These are phyloP conservation scores for Staphylotrichum longicolle DNA, from an alignment of 495 filamentous ascomycete genomes.

Conservation along the genomic window DNA sequence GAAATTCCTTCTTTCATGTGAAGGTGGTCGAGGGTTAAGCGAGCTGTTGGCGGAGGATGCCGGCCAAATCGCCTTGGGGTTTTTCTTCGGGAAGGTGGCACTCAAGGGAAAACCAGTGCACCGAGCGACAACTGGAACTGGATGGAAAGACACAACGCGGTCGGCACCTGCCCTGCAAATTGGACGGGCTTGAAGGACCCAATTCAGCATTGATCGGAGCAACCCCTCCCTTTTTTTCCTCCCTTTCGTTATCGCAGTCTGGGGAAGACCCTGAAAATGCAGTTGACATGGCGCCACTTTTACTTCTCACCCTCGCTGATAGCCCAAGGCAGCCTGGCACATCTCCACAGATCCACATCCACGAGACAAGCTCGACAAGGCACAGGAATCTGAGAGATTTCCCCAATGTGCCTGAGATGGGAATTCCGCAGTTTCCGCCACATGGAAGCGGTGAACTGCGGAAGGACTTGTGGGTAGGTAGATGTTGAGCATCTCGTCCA, in stretches of 20 bases:
- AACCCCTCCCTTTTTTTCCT: neutral
- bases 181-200: neutral
- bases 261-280: slow-evolving; percentile 7
- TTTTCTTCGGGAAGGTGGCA: no score
- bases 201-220: slow-evolving; percentile 1
- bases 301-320: neutral
- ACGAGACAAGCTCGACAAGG: neutral
- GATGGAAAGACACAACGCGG: neutral
- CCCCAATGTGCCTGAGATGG: neutral
- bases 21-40: no score
- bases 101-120: no score
- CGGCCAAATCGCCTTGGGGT: no score
- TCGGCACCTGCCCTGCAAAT: slow-evolving; percentile 4
- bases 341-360: no score
- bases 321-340: no score
- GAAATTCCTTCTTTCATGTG: no score
- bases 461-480: neutral
- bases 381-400: neutral
- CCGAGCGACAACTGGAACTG: no score
- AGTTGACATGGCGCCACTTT: neutral
- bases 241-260: neutral
- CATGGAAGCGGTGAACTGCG: neutral
- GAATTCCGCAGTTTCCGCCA: neutral
- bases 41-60: no score
- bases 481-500: no score